Conservation (phyloP, 108 stramenopile species). For the Cyclotella choctawhatcheeana region DNA sequence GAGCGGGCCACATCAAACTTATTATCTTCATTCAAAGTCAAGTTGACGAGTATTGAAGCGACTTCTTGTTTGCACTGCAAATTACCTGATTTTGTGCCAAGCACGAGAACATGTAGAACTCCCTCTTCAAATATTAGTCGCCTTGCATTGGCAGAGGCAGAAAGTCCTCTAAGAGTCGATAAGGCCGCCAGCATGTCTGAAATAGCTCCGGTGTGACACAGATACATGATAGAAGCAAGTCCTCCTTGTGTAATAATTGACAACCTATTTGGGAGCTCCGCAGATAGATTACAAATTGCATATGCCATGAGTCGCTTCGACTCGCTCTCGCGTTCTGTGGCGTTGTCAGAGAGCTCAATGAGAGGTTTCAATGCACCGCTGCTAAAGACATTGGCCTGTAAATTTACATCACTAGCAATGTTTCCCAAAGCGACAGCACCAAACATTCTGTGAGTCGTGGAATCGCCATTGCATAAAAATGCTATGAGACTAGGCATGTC, state of each 20-base stretch:
- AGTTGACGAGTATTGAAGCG: constrained; percentile 59
- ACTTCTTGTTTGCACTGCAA: constrained; percentile 67
- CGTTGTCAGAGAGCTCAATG: constrained; percentile 53
- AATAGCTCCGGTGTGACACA: constrained; percentile 67
- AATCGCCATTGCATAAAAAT: constrained; percentile 81
- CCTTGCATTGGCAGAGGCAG: constrained; percentile 55
- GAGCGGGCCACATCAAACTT: constrained; percentile 74
- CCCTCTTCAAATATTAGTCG: constrained; percentile 69
- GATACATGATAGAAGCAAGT: constrained; percentile 68
- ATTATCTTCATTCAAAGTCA: constrained; percentile 82
- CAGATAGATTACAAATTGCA: constrained; percentile 80
- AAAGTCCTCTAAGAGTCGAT: constrained; percentile 71
- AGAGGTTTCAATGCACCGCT: constrained; percentile 71
- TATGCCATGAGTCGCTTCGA: constrained; percentile 87
- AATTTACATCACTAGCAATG: constrained; percentile 63
- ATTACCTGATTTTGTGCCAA: constrained; percentile 47
- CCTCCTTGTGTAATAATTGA: constrained; percentile 77
- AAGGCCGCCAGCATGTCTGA: constrained; percentile 72
- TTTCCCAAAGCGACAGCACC: constrained; percentile 90
- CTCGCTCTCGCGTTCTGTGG: constrained; percentile 66
- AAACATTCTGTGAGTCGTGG: constrained; percentile 79
- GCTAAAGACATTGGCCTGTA: constrained; percentile 61
- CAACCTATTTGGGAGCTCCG: constrained; percentile 51
- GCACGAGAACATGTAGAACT: constrained; percentile 61
- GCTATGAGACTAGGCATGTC: constrained; percentile 66